Base-by-base conservation (phyloP, 768 basidiomycete species). In the Mycena capillaripes region DNA sequence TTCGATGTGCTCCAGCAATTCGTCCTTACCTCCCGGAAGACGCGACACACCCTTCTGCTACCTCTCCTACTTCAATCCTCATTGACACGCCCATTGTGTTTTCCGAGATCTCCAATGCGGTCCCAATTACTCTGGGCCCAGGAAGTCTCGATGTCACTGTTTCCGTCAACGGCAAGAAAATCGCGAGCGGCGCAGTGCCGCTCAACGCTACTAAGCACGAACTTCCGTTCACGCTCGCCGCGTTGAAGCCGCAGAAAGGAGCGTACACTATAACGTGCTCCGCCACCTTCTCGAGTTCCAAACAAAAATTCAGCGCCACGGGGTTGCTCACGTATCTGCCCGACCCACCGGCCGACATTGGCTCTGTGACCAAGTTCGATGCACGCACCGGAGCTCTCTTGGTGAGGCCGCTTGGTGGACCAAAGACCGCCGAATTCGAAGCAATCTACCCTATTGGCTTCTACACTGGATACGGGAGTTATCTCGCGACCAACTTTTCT, bases 401-500 rank as follows among this genome's bases (percentile, higher is more conserved):
- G 44, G 90, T 88, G 2, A 81, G 85, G 55, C 88, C 88, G 10
- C 85, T 88, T 0, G 84, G 84, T 53, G 89, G 90, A n/a, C 27
- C 70, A 78, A 81, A 52, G 84, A 84, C 11, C 87, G 88, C 14
- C 38, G 72, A 80, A 9, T 91, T 87, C 72, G 84, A 87, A 27
- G 87, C 89, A 0, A 84, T 93, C 1, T 87, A 95, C 67, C 93
- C 95, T 0, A 87, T 93, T 53, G 94, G 94, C 0, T 95, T 93
- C 79, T 95, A 94, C 75, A 90, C 93, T 0, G 79, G 85, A 7
- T 91, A 92, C 56, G 88, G 86, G 46, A 78, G 79, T 19, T 90
- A 90, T 69, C 81, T 94, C 19, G 86, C 82, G 2, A 77, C 81
- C 9, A 90, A 94, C 77, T 76, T 90, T 42, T 63, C 74, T 1